phyloP scores from a whole-genome alignment of 176 grass and related monocot species.

The Oryza glumipatula region DNA sequence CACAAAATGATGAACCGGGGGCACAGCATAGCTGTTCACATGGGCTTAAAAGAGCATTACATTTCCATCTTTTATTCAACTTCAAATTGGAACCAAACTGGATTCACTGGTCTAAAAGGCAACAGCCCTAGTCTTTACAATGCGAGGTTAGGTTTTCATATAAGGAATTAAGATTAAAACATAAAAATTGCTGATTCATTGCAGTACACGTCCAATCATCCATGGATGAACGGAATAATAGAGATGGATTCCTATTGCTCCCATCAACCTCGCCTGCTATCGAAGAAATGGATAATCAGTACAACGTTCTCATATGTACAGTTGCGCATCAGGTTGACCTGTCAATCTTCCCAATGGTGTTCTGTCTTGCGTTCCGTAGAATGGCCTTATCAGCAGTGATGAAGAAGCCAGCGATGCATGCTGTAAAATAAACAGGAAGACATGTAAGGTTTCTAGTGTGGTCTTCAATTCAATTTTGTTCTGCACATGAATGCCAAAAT shows the following conservation, averaged over 20 bases:
- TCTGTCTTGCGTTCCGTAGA: constrained; percentile 72
- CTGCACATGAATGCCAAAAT: background rate
- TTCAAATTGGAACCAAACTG: background rate
- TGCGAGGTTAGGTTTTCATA: background rate
- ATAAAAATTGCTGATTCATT: background rate
- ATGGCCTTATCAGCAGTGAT: constrained; percentile 83
- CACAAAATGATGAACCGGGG: background rate
- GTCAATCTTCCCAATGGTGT: constrained; percentile 74
- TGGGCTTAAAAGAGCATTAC: background rate
- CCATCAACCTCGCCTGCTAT: background rate
- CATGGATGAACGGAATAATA: background rate
- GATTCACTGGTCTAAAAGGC: background rate
- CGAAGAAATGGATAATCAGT: background rate
- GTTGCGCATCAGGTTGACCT: constrained; percentile 48
- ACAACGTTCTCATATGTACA: constrained; percentile 5
- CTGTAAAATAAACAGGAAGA: constrained; percentile 48
- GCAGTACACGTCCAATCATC: background rate
- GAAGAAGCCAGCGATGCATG: constrained; percentile 85
- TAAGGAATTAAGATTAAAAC: background rate
- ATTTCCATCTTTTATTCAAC: constrained; percentile 3
- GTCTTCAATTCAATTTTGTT: background rate
- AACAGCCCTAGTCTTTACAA: constrained; percentile 6
- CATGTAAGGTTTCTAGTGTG: background rate
- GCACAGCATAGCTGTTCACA: background rate
- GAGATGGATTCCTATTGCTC: background rate